Base-by-base conservation (phyloP, 495 filamentous ascomycete genomes). In the Paragyromitra xinjiangensis region DNA sequence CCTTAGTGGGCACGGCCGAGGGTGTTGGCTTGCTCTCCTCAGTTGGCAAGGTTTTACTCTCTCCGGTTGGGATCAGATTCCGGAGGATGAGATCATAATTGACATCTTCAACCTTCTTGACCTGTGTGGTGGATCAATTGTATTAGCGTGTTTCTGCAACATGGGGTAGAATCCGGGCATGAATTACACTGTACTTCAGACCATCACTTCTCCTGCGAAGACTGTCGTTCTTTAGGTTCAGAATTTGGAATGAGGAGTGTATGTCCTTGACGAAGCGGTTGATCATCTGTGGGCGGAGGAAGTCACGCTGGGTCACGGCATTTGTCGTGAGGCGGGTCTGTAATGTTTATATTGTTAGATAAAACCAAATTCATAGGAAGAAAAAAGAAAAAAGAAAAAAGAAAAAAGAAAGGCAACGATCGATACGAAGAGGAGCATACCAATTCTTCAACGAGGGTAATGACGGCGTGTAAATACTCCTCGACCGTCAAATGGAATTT, bases 61-160 rank as follows among this genome's bases (percentile, higher is more conserved):
- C 64, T 12, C 44, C 66, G 9, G 59, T 50, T 42, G 92, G 90
- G 24, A 97, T 87, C 73, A 98, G 83, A 79, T 95, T 94, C 66
- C 95, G 88, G 83, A 98, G 84, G 5, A 91, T 93, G 39, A 99
- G 86, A 82, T 99, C 95, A 81, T 99, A 99, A 19, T 97, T 94
- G 24, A 99, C 94, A 84, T 99, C 95, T 86, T 99, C 95, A 48
- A 97, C 93, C 85, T 97, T 97, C 87, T 98, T 98, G 59, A 93
- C 87, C 89, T 91, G 75, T 71, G 76, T 64, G 7, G 76, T 64
- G 7, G 16, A n/a, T 19, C 24, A 70, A 55, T n/a, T 44, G 16
- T 69, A 51, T 69, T 26, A 71, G 37, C 39, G 39, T 26, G 29
- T 37, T 40, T 19, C 34, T 44, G 11, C 24, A 56, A 26, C 2